phyloP scores from a whole-genome alignment of 768 basidiomycete genomes.

The Lentinula aciculospora region DNA sequence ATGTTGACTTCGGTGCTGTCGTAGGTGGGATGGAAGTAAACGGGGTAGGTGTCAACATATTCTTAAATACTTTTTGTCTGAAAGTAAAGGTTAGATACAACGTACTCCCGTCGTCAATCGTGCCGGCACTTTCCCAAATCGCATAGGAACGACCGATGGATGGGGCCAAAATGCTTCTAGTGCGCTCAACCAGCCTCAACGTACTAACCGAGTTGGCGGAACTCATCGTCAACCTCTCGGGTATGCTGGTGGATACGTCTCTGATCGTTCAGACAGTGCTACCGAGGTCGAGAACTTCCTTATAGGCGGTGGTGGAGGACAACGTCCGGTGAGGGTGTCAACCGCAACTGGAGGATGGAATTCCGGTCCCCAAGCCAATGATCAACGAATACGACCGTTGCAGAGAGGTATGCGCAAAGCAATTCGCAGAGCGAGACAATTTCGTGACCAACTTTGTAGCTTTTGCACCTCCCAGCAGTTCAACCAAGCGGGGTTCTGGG shows the following conservation, averaged over 20 bases:
- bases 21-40: constrained; percentile 63
- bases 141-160: constrained; percentile 14
- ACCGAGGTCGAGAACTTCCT: constrained; percentile 72
- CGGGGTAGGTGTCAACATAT: constrained; percentile 35
- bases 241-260: constrained; percentile 35
- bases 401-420: constrained; percentile 7
- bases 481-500: constrained; percentile 5
- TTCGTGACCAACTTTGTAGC: not conserved
- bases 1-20: constrained; percentile 46
- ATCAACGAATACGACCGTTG: constrained; percentile 17
- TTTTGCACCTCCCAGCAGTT: constrained; percentile 1
- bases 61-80: not conserved
- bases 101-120: constrained; percentile 61
- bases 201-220: constrained; percentile 24
- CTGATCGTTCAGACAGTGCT: constrained; percentile 61
- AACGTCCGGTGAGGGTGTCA: constrained; percentile 14
- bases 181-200: constrained; percentile 24
- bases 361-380: constrained; percentile 13
- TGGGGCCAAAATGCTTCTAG: constrained; percentile 17
- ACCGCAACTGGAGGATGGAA: constrained; percentile 31
- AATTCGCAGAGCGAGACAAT: not conserved
- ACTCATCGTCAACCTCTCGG: constrained; percentile 44
- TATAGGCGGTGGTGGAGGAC: constrained; percentile 20
- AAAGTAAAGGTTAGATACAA: constrained; percentile 44
- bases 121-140: constrained; percentile 21